Percentiles rank a stretch among this genome's conserved stretches.
Conservation (phyloP, 805 yeast species). For the Grigorovia yakushimaensis region DNA sequence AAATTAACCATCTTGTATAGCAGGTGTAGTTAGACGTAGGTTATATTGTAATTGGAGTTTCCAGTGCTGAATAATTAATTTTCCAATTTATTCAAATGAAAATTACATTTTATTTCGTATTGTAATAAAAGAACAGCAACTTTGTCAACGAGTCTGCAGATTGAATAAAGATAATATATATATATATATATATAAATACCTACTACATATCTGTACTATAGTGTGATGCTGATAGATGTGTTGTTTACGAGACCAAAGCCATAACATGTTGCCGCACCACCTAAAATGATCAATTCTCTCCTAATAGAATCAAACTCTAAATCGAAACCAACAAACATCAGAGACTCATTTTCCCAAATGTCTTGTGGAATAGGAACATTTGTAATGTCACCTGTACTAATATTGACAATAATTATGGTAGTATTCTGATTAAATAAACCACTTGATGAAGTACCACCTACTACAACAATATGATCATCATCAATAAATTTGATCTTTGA, state of each 20-base stretch:
- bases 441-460: slow-evolving; percentile 48
- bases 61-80: background rate
- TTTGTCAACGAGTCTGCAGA: no score
- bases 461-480: slow-evolving; percentile 33
- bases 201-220: background rate
- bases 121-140: no score
- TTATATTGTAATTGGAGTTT: background rate
- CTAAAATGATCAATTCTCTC: slow-evolving; percentile 27
- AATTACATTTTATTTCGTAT: no score
- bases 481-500: slow-evolving; percentile 29
- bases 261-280: slow-evolving; percentile 78
- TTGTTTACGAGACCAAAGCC: slow-evolving; percentile 63
- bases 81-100: background rate
- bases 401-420: slow-evolving; percentile 32
- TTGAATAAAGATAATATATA: no score
- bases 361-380: slow-evolving; percentile 25
- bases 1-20: slow-evolving; percentile 16
- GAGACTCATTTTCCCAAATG: slow-evolving; percentile 30
- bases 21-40: background rate
- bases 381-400: slow-evolving; percentile 10
- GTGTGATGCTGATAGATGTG: slow-evolving; percentile 1
- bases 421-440: slow-evolving; percentile 27
- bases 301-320: slow-evolving; percentile 21
- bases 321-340: slow-evolving; percentile 46
- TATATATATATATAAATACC: no score